phyloP scores from a whole-genome alignment of 106 monocot species.

The Dendrobium chrysotoxum region DNA sequence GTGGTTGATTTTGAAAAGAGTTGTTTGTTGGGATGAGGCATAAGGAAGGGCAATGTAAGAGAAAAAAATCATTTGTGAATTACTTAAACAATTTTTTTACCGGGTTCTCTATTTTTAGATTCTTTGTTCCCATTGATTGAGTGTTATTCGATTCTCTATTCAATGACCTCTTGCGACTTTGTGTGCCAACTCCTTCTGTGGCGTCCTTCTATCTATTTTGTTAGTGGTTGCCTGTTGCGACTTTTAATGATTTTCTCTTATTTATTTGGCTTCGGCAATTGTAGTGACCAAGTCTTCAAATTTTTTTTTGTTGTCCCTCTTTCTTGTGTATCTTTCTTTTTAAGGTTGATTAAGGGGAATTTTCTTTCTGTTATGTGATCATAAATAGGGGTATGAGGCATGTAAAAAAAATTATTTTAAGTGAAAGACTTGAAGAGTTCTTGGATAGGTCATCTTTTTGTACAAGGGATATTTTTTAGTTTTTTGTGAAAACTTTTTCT shows the following conservation, averaged over 20 bases:
- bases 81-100: neutral
- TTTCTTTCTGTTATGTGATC: neutral
- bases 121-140: neutral
- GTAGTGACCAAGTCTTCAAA: neutral
- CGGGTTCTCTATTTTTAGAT: neutral
- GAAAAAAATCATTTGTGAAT: neutral
- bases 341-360: neutral
- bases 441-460: too few species aligned
- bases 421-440: too few species aligned
- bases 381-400: neutral
- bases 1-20: too few species aligned
- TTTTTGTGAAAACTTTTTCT: too few species aligned
- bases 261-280: neutral
- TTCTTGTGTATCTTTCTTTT: neutral
- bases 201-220: neutral
- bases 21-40: too few species aligned
- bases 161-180: neutral
- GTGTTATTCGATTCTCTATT: neutral
- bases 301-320: neutral
- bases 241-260: neutral
- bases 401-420: neutral
- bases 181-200: neutral
- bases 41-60: too few species aligned
- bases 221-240: neutral
- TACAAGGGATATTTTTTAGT: too few species aligned